A percentile compares a stretch with the other conserved stretches of the same genome.
These are phyloP conservation scores for Russula emetica DNA, from an alignment of 768 basidiomycete genomes.

Conservation along the genomic window DNA sequence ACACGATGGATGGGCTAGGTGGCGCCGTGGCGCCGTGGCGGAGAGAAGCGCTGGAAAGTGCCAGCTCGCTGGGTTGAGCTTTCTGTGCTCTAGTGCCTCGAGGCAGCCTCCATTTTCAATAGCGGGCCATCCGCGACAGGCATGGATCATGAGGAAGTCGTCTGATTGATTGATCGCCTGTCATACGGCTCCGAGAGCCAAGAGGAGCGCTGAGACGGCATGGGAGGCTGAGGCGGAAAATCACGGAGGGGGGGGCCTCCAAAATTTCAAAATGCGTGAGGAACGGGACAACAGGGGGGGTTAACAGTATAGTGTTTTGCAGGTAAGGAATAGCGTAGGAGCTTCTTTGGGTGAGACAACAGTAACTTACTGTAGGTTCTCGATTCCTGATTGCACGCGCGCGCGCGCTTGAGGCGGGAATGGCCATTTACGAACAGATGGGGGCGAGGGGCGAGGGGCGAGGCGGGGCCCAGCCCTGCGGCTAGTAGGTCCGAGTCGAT, in stretches of 20 bases:
- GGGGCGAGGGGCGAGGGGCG: too few relatives aligned
- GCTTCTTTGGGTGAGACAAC: slow-evolving; percentile 8
- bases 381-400: too few relatives aligned
- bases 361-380: too few relatives aligned
- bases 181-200: background rate
- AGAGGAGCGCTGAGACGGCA: background rate
- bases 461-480: background rate
- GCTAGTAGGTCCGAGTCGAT: background rate
- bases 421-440: background rate
- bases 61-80: slow-evolving; percentile 6
- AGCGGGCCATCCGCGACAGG: background rate
- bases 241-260: background rate
- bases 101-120: background rate
- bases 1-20: background rate
- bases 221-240: too few relatives aligned
- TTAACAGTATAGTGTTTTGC: background rate
- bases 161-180: too few relatives aligned
- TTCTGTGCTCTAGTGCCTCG: slow-evolving; percentile 11
- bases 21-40: background rate
- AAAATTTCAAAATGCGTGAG: background rate
- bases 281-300: background rate
- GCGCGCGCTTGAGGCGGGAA: too few relatives aligned
- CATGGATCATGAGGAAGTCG: too few relatives aligned
- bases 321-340: slow-evolving; percentile 10
- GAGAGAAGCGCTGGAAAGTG: background rate